Evolutionary conservation across 2,329 filamentous ascomycete species (phyloP).

Genomic region (Colletotrichum tropicale): DNA sequence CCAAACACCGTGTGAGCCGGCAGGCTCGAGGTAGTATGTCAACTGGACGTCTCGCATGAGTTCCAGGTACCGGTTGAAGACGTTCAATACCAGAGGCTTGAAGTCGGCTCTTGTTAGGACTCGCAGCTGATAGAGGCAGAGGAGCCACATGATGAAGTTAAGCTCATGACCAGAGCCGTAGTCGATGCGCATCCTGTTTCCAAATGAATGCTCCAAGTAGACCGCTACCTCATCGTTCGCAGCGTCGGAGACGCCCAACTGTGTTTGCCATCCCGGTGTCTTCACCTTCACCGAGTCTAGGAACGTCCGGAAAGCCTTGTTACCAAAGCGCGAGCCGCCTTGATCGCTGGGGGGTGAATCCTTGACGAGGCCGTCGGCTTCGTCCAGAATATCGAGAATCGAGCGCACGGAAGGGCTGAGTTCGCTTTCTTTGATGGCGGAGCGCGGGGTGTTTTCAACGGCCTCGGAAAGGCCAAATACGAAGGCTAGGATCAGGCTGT

Average conservation of each 20-base stretch:
- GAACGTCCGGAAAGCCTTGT: constrained; percentile 86
- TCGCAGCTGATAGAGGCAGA: constrained; percentile 86
- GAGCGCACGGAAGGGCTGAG: constrained; percentile 65
- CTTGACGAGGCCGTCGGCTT: constrained; percentile 69
- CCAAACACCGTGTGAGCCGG: constrained; percentile 97
- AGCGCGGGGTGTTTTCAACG: constrained; percentile 73
- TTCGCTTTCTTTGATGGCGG: constrained; percentile 59
- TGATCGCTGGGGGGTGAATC: constrained; percentile 83
- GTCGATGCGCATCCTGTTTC: constrained; percentile 86
- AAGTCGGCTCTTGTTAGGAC: constrained; percentile 72
- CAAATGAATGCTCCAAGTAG: constrained; percentile 85
- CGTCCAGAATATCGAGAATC: constrained; percentile 73
- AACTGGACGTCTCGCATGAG: constrained; percentile 89
- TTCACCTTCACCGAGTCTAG: constrained; percentile 70
- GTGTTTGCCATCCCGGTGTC: constrained; percentile 65
- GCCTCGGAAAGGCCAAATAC: constrained; percentile 86
- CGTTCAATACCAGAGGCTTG: constrained; percentile 72
- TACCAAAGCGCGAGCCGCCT: constrained; percentile 90
- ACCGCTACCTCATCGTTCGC: constrained; percentile 75
- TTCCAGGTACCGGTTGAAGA: constrained; percentile 82
- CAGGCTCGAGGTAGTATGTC: constrained; percentile 95
- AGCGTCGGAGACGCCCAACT: constrained; percentile 56
- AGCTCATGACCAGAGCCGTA: constrained; percentile 98
- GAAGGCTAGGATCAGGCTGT: constrained; percentile 79
- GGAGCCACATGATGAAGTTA: constrained; percentile 94